phyloP scores from a whole-genome alignment of 352 stramenopile species.

The Pythium brassicae region DNA sequence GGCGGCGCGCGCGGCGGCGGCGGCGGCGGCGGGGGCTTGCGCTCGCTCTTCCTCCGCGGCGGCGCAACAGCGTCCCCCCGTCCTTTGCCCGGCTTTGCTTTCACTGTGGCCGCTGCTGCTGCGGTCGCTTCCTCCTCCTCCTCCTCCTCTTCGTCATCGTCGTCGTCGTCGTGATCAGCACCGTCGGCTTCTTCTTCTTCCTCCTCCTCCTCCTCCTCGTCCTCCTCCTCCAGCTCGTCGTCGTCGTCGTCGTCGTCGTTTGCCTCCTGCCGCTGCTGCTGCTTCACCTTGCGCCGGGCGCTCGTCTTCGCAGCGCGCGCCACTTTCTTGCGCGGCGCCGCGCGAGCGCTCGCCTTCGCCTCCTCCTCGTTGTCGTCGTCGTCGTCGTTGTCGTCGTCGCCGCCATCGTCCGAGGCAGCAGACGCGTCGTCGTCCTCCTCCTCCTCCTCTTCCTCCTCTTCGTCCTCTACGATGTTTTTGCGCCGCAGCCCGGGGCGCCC shows the following conservation, averaged over 20 bases:
- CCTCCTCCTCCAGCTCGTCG: slow-evolving; percentile 35
- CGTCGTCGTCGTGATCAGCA: slow-evolving; percentile 19
- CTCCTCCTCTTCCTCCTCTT: slow-evolving; percentile 20
- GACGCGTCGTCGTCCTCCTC: slow-evolving; percentile 15
- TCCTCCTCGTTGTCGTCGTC: slow-evolving; percentile 20
- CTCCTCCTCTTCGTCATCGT: slow-evolving; percentile 14
- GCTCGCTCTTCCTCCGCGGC: slow-evolving; percentile 28
- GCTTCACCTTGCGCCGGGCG: slow-evolving; percentile 23
- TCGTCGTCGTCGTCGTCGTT: slow-evolving; percentile 45
- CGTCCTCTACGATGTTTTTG: slow-evolving; percentile 64
- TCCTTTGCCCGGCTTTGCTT: slow-evolving; percentile 13
- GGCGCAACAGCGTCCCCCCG: slow-evolving; percentile 1
- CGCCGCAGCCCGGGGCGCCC: slow-evolving; percentile 54
- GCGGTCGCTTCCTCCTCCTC: slow-evolving; percentile 27
- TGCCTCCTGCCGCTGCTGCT: slow-evolving; percentile 18
- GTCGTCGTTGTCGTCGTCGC: slow-evolving; percentile 17
- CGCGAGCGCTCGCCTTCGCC: neutral
- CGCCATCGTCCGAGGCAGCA: slow-evolving; percentile 1
- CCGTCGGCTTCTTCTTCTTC: slow-evolving; percentile 27
- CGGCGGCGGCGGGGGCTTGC: slow-evolving; percentile 17
- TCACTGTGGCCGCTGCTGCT: slow-evolving; percentile 18
- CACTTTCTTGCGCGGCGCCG: slow-evolving; percentile 29
- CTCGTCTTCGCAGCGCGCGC: slow-evolving; percentile 26
- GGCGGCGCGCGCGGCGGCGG: slow-evolving; percentile 17
- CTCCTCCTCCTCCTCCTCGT: slow-evolving; percentile 41